Evolutionary conservation across 106 monocot genomes (phyloP), one percentile per base, ranked within the genome.

Genomic region (Xerophyta viscosa): DNA sequence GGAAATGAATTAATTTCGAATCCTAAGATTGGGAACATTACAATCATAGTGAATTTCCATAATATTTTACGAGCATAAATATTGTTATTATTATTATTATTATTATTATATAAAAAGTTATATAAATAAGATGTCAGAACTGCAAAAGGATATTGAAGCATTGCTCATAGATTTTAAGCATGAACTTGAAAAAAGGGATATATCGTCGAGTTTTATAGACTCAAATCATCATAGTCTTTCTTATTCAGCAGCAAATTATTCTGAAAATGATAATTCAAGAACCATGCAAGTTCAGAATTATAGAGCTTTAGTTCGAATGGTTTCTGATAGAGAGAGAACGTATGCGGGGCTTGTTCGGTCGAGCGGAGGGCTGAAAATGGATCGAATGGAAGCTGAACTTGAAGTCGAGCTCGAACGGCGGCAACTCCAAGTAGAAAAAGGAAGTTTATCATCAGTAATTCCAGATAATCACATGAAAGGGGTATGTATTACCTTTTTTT

Each of bases 321-420:
- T 36, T 26, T 25, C 42, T 47, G 62, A 46, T 39, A 18, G 33
- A 4, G 25, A 56, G 6, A 50, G 68, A 14, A 48, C 36, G 4
- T 37, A 39, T 17, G 7, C 25, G 8, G 20, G 17, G 28, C 24
- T 22, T 26, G 9, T 20, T 23, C 2, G 22, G 8, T 29, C 39
- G 23, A 25, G 1, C 4, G 24, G n/a, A 6, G 11, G 54, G 27
- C 31, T 51, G 3, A 61, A 54, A 53, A 75, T 71, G 41, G 64
- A 77, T 56, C 59, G 68, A 43, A 56, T 87, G 47, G 92, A 92
- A 69, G 79, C 64, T 21, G 92, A 92, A 62, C 71, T 92, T 31
- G 76, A 86, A 57, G 64, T 52, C 2, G 92, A 92, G 67, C 61
- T 87, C 4, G 59, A 74, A 54, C 68, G 65, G 8, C 48, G 87